Evolutionary conservation across 495 filamentous ascomycete species (phyloP).

Genomic region (Bacidia gigantensis): DNA sequence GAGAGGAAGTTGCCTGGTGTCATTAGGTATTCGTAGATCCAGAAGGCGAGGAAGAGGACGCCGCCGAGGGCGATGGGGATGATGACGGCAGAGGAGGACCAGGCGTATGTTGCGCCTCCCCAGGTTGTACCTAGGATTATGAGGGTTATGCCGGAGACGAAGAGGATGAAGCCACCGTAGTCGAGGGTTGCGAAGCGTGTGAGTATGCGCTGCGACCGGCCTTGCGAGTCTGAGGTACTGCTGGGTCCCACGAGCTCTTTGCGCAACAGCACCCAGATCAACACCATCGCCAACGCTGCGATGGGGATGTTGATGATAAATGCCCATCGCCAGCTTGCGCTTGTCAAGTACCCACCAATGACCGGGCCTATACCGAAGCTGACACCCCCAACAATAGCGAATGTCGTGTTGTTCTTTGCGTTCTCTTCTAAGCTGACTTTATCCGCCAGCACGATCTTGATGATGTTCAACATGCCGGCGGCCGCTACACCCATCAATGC

Average conservation of each 20-base stretch:
- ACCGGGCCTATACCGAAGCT: conserved; percentile 44
- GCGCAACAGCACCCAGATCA: conserved; percentile 34
- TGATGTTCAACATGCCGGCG: conserved; percentile 39
- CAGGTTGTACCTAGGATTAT: conserved; percentile 17
- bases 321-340: conserved; percentile 57
- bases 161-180: conserved; percentile 24
- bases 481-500: conserved; percentile 42
- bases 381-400: conserved; percentile 36
- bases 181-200: conserved; percentile 41
- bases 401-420: conserved; percentile 42
- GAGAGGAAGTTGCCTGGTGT: conserved; percentile 31
- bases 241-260: conserved; percentile 25
- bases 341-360: conserved; percentile 26
- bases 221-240: conserved; percentile 16
- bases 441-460: conserved; percentile 43
- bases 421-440: conserved; percentile 42
- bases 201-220: conserved; percentile 24
- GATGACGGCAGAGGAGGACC: conserved; percentile 37
- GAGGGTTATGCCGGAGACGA: conserved; percentile 10
- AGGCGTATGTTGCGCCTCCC: conserved; percentile 31
- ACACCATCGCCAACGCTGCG: conserved; percentile 38
- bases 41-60: conserved; percentile 29
- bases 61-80: conserved; percentile 34
- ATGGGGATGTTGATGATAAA: conserved; percentile 51
- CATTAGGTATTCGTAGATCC: conserved; percentile 43